These are phyloP conservation scores for Globisporangium lucens DNA, from an alignment of 352 stramenopile species.

Conservation along the genomic window DNA sequence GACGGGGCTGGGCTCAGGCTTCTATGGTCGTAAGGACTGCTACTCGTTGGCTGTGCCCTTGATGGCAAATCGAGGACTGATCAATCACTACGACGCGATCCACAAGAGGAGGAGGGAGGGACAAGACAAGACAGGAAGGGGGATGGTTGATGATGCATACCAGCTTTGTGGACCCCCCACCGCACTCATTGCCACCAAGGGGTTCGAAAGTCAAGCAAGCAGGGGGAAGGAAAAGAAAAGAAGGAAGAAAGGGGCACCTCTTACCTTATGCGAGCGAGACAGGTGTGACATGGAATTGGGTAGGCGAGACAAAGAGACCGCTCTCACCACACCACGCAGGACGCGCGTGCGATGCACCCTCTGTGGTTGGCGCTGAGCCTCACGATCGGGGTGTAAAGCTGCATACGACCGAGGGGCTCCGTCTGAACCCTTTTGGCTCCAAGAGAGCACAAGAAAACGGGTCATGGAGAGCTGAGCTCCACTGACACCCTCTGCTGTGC, in stretches of 20 bases:
- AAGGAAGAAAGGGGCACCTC: background rate
- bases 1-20: background rate
- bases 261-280: background rate
- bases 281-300: background rate
- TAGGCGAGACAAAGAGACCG: background rate
- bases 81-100: background rate
- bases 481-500: background rate
- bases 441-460: background rate
- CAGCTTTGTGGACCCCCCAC: background rate
- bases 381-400: background rate
- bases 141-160: background rate
- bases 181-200: background rate
- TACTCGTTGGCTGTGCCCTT: background rate
- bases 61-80: slow-evolving; percentile 5
- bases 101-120: background rate
- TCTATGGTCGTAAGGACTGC: background rate
- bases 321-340: background rate
- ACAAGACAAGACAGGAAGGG: background rate
- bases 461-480: background rate
- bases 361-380: background rate
- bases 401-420: background rate
- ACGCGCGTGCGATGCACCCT: background rate
- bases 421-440: slow-evolving; percentile 1
- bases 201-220: background rate
- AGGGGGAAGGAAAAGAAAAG: background rate